Base-by-base conservation (phyloP, 2,329 filamentous ascomycete genomes). In the Mycogone perniciosa region DNA sequence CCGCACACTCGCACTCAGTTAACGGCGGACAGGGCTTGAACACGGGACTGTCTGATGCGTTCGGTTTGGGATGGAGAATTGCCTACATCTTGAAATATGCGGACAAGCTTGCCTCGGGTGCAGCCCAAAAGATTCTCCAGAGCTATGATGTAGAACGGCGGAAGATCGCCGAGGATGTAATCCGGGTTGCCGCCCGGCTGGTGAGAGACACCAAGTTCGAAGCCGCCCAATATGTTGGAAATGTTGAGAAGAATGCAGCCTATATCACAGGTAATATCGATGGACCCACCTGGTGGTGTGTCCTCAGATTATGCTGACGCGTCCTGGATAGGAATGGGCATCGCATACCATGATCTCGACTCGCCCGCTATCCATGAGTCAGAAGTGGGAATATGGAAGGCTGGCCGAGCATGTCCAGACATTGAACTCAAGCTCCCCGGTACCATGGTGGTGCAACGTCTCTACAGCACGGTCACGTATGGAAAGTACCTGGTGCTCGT, bases 21-120 rank as follows among this genome's bases (percentile, higher is more conserved):
- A 76, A 77, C 7, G 79, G 77, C 0, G 79, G 77, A 0, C 78
- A 81, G 55, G 79, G 80, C 0, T 70, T 82, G 57, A 82, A 82
- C 56, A 81, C 78, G 0, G 79, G 79, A 4, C 71, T 81, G 31
- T 73, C 76, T 5, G 79, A 82, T 58, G 76, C 77, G 0, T 75
- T 80, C 30, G 76, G 75, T 40, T 59, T 82, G 1, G 72, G 71
- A 7, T 82, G 79, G 77, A 78, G 80, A 34, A 58, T 81, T 0
- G 69, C 60, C 5, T 46, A 56, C 1, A 62, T 63, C 1, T 34
- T 65, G 7, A 63, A 58, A 6, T 52, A 61, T 10, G 54, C 61
- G 2, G 46, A 46, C 6, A 20, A 20, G 20, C 54, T 68, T 26
- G 49, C 52, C 13, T 48, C 54, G 1, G 59, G 48, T 3, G 59